Base-by-base conservation (phyloP, 2,329 filamentous ascomycete species). In the Fusarium avenaceum region DNA sequence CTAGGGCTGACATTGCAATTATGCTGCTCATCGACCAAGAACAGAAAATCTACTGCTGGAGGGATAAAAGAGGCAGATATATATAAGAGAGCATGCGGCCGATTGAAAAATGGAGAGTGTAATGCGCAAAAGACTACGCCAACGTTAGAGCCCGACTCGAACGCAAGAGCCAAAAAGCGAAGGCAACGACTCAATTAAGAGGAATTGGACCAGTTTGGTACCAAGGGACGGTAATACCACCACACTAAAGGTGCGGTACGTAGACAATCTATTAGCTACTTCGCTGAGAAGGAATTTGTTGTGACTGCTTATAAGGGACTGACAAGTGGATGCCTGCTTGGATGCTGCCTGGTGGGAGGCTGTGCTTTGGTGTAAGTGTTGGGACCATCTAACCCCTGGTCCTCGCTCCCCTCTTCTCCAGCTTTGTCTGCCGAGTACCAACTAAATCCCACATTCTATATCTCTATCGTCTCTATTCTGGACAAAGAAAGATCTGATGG, bases 231-330 rank as follows among this genome's bases (percentile, higher is more conserved):
- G 13, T 50, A 32, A 30, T 50, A 51, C 52, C 44, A 26, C 52
- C 52, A 42, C 20, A 56, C 45, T 32, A 51, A 52, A 22, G 32
- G 35, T 46, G 52, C 44, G 26, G 35, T 43, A 52, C 39, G 22
- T 20, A 19, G n/a, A 7, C 2, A 15, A 10, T n/a, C 10, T 38
- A 3, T 32, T 24, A 52, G 54, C 54, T 57, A 57, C 54, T 57
- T 38, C 54, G 46, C 54, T 57, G 47, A 33, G 2, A 7, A 14
- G 9, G 7, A 20, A 13, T 28, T 11, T 40, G 22, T 14, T 33
- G 7, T 9, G 6, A 26, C 17, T 14, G 9, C 48, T 49, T 57
- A 43, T 57, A 51, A 43, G 1, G 9, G 3, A 17, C 43, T 6
- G 22, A 26, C 4, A 4, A 15, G 8, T 39, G 8, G 39, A 40